A percentile compares a stretch with the other conserved stretches of the same genome.
Evolutionary conservation across 108 stramenopile species (phyloP).

Genomic region (Nitzschia sp.): DNA sequence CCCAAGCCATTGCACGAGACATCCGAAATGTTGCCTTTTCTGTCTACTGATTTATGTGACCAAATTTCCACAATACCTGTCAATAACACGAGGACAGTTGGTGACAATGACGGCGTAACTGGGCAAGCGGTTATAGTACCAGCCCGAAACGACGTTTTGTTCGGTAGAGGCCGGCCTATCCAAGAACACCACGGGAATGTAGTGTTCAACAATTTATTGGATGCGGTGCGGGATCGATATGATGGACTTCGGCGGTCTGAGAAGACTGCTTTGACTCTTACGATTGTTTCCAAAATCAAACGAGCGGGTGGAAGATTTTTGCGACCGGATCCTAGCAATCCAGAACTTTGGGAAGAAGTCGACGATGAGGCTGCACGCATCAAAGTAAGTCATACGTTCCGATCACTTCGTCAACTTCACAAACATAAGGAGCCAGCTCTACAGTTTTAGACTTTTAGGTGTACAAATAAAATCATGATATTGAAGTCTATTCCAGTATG

Average conservation of each 20-base stretch:
- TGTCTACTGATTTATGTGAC: too few species aligned
- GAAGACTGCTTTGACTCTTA: slow-evolving; percentile 17
- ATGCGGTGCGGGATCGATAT: background rate
- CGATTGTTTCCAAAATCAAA: slow-evolving; percentile 16
- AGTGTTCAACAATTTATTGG: slow-evolving; percentile 11
- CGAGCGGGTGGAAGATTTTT: slow-evolving; percentile 18
- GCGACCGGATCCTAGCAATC: background rate
- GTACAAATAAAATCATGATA: background rate
- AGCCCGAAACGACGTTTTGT: slow-evolving; percentile 17
- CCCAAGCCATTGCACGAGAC: too few species aligned
- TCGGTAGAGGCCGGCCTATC: slow-evolving; percentile 30
- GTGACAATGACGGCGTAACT: background rate
- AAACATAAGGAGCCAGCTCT: background rate
- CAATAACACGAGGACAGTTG: too few species aligned
- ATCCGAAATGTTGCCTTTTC: too few species aligned
- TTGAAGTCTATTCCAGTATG: background rate
- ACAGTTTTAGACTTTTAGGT: background rate
- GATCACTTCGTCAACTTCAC: slow-evolving; percentile 11
- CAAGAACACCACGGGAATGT: slow-evolving; percentile 36
- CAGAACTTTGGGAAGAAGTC: slow-evolving; percentile 24
- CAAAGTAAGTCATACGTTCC: slow-evolving; percentile 28
- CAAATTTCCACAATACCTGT: too few species aligned
- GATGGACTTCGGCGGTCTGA: slow-evolving; percentile 4
- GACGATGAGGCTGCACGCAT: slow-evolving; percentile 15
- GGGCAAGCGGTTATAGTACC: background rate